Conservation (phyloP, 306 rosid species). For the Gastrolobium bilobum region DNA sequence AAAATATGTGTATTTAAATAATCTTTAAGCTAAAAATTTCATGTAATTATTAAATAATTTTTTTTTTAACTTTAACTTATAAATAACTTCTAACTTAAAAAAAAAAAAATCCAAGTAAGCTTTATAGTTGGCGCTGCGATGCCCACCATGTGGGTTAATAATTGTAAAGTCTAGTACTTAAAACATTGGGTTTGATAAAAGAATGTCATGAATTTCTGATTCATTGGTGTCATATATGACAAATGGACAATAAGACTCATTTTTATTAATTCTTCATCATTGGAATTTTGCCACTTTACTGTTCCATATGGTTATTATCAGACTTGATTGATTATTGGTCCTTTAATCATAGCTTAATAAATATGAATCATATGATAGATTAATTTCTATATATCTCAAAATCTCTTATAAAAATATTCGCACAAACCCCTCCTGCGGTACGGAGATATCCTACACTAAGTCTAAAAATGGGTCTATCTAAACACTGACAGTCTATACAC, state of each 20-base stretch:
- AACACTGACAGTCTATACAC: not conserved
- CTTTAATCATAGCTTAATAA: not conserved
- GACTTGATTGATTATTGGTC: not conserved
- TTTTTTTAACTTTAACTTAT: too few relatives aligned
- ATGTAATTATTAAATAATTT: too few relatives aligned
- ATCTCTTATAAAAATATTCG: not conserved
- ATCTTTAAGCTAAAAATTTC: too few relatives aligned
- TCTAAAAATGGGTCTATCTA: not conserved
- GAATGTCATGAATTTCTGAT: constrained; percentile 27
- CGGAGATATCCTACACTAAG: not conserved
- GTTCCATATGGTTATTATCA: not conserved
- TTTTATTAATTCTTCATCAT: not conserved
- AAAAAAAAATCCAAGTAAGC: not conserved
- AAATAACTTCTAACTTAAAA: too few relatives aligned
- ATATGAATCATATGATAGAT: not conserved
- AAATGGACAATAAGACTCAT: not conserved
- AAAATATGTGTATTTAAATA: too few relatives aligned
- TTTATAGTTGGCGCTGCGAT: not conserved
- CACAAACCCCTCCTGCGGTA: not conserved
- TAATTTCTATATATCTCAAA: not conserved
- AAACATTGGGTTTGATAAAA: not conserved
- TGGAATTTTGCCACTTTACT: not conserved
- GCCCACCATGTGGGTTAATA: not conserved
- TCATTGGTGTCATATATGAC: not conserved
- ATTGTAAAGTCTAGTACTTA: not conserved